These are phyloP conservation scores for Fusarium avenaceum DNA, from an alignment of 2,329 filamentous ascomycete species.

Conservation along the genomic window DNA sequence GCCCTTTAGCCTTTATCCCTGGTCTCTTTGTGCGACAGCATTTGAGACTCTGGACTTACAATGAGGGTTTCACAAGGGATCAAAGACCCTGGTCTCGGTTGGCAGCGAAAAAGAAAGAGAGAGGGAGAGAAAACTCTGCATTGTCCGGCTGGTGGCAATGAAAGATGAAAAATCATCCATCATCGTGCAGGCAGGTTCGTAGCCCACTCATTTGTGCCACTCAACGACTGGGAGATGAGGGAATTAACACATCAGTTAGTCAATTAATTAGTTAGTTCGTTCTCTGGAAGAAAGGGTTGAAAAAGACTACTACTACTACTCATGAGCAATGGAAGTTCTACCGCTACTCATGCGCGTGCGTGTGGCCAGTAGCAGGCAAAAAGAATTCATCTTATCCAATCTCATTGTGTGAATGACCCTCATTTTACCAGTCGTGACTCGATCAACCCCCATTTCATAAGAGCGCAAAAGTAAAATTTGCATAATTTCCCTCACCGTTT, in stretches of 20 bases:
- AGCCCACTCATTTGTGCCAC: no score
- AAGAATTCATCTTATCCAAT: conserved; percentile 20
- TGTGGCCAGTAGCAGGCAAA: no score
- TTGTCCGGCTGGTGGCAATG: not conserved
- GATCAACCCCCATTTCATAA: conserved; percentile 23
- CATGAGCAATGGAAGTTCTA: not conserved
- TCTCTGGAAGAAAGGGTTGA: not conserved
- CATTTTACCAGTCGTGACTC: conserved; percentile 16
- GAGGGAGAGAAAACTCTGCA: conserved; percentile 38
- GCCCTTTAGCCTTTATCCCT: conserved; percentile 1
- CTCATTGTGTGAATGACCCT: conserved; percentile 20
- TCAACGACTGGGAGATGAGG: conserved; percentile 33
- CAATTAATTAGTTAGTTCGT: conserved; percentile 11
- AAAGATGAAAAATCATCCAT: no score
- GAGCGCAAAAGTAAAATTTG: conserved; percentile 48
- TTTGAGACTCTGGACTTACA: conserved; percentile 35
- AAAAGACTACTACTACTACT: conserved; percentile 16
- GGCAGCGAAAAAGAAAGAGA: conserved; percentile 17
- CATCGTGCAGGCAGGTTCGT: no score
- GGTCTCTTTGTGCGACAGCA: conserved; percentile 27
- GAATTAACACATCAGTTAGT: conserved; percentile 32
- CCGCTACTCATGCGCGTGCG: no score
- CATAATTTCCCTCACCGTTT: conserved; percentile 46
- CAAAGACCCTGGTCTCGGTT: conserved; percentile 28
- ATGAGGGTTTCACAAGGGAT: conserved; percentile 36